A percentile compares a stretch with the other conserved stretches of the same genome.
phyloP scores from a whole-genome alignment of 345 rosid species.

The Syzygium oleosum region DNA sequence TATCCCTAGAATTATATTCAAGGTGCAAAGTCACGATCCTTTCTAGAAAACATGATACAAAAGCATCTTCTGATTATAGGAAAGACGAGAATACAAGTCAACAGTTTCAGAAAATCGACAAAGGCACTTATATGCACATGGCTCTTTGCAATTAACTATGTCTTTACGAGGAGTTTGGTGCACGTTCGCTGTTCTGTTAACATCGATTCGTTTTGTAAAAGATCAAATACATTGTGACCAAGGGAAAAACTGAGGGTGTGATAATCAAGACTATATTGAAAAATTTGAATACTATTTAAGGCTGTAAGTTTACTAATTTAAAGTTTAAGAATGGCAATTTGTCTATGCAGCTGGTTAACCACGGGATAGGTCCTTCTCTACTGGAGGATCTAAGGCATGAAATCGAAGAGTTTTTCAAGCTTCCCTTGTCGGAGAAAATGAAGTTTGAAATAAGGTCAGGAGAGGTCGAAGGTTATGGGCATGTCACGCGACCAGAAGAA shows the following conservation, averaged over 20 bases:
- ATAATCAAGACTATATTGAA: not conserved
- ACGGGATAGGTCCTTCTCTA: conserved; percentile 2
- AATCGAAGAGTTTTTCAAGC: conserved; percentile 6
- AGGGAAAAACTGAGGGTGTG: not conserved
- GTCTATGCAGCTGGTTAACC: conserved; percentile 7
- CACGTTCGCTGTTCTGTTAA: not conserved
- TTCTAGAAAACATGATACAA: not conserved
- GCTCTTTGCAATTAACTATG: not conserved
- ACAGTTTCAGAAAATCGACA: too few relatives aligned
- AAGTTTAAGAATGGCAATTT: not conserved
- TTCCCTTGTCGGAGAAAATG: conserved; percentile 2
- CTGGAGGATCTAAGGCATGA: conserved; percentile 2
- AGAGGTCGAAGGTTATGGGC: conserved; percentile 6
- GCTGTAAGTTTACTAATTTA: not conserved
- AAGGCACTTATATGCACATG: not conserved
- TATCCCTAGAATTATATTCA: not conserved
- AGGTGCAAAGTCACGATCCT: not conserved
- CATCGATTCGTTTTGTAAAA: not conserved
- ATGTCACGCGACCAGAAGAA: conserved; percentile 5
- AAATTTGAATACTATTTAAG: not conserved
- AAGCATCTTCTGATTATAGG: not conserved
- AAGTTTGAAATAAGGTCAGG: conserved; percentile 1
- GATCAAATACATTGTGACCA: not conserved
- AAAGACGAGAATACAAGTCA: not conserved
- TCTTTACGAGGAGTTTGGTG: not conserved